phyloP scores from a whole-genome alignment of 2,329 filamentous ascomycete genomes.

The Ophiostoma australiae region DNA sequence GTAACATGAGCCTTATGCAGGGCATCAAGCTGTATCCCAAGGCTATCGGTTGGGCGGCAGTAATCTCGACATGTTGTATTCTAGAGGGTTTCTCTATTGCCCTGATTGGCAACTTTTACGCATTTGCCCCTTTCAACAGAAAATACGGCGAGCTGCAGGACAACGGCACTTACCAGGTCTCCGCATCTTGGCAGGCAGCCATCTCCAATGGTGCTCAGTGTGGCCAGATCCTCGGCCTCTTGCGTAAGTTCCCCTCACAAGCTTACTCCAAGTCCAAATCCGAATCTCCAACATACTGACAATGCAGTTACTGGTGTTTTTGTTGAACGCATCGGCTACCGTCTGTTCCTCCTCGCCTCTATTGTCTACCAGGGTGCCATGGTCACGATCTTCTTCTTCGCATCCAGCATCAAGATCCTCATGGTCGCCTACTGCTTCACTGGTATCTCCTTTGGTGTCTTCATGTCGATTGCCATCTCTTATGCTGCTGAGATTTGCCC shows the following conservation, averaged over 20 bases:
- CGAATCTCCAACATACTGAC: neutral
- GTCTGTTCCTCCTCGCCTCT: neutral
- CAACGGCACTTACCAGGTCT: constrained; percentile 18
- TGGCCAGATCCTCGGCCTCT: constrained; percentile 45
- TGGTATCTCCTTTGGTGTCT: constrained; percentile 18
- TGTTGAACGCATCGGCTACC: constrained; percentile 18
- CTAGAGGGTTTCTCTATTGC: constrained; percentile 33
- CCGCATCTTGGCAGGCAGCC: constrained; percentile 18
- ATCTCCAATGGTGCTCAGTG: constrained; percentile 47
- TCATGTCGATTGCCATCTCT: constrained; percentile 26
- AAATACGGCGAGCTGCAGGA: constrained; percentile 31
- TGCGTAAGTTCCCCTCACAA: constrained; percentile 7
- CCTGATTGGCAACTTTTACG: constrained; percentile 35
- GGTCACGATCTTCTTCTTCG: constrained; percentile 13
- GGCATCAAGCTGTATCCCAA: constrained; percentile 21
- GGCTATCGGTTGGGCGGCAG: constrained; percentile 21
- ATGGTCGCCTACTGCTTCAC: constrained; percentile 14
- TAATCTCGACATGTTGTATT: constrained; percentile 20
- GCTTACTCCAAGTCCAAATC: neutral
- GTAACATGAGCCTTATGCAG: constrained; percentile 19
- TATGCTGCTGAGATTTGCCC: constrained; percentile 26
- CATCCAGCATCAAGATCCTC: constrained; percentile 6
- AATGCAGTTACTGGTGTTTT: constrained; percentile 1
- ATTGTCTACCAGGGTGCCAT: constrained; percentile 35
- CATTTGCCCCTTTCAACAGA: constrained; percentile 31